phyloP scores from a whole-genome alignment of 495 filamentous ascomycete genomes.

The Penicillium silybi region DNA sequence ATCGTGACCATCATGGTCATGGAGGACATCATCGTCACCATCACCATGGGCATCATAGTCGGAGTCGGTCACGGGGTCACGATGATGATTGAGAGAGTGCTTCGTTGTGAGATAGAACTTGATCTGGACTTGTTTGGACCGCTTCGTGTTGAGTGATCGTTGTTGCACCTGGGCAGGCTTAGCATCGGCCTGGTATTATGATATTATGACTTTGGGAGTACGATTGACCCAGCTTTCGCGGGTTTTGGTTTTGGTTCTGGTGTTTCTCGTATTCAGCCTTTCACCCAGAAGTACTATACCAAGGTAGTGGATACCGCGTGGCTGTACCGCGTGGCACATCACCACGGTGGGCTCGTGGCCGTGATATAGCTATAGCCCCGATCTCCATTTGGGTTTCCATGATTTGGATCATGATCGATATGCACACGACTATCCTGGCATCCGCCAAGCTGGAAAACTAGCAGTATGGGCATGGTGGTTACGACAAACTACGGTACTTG shows the following conservation, averaged over 20 bases:
- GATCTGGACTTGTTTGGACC: neutral
- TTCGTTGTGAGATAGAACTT: neutral
- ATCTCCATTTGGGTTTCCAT: neutral
- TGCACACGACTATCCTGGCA: too few relatives aligned
- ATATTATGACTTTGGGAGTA: neutral
- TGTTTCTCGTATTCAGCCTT: neutral
- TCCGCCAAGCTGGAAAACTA: too few relatives aligned
- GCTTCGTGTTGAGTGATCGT: neutral
- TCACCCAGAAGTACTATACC: too few relatives aligned
- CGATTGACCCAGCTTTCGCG: neutral
- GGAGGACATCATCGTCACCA: conserved; percentile 12
- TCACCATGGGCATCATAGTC: conserved; percentile 23
- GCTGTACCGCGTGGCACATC: neutral
- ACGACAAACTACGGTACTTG: too few relatives aligned
- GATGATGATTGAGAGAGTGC: conserved; percentile 4
- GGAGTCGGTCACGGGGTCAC: conserved; percentile 17
- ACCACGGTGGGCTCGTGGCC: neutral
- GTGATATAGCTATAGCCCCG: too few relatives aligned
- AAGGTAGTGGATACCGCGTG: neutral
- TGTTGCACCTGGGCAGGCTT: neutral
- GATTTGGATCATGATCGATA: neutral
- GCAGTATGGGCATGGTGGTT: too few relatives aligned
- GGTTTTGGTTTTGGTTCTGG: neutral
- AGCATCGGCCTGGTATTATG: neutral
- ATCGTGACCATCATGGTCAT: neutral